A percentile compares a stretch with the other conserved stretches of the same genome.
Conservation (phyloP, 2,329 filamentous ascomycete genomes). For the Aspergillus flavus region DNA sequence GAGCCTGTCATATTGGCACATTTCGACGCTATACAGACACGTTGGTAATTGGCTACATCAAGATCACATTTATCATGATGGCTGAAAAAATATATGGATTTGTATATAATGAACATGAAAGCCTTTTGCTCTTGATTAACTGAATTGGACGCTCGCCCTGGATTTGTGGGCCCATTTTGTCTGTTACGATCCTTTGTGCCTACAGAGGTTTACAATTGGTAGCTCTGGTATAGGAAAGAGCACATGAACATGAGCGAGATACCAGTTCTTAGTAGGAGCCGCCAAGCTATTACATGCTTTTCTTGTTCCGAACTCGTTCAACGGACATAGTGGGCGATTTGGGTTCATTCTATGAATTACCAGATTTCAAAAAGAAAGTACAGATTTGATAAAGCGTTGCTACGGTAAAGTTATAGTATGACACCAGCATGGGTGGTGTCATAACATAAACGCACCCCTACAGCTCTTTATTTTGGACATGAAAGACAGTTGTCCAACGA, state of each 20-base stretch:
- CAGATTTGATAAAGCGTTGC: background rate
- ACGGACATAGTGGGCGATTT: background rate
- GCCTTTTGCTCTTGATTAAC: background rate
- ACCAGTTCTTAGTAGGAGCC: too few relatives aligned
- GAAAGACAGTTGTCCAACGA: background rate
- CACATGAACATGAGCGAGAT: background rate
- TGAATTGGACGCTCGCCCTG: background rate
- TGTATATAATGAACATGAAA: background rate
- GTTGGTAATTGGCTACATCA: background rate
- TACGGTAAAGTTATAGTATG: background rate
- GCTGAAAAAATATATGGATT: background rate
- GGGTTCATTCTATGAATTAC: background rate
- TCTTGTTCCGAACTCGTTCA: background rate
- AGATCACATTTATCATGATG: background rate
- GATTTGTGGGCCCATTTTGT: background rate
- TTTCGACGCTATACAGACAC: background rate
- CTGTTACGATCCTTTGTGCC: background rate
- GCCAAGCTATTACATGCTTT: background rate
- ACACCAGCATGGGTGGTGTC: background rate
- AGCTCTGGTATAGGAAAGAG: background rate
- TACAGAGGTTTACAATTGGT: too few relatives aligned
- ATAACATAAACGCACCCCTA: too few relatives aligned
- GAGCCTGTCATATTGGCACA: too few relatives aligned
- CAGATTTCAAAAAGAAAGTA: background rate
- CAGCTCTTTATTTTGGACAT: too few relatives aligned